Conservation (phyloP, 768 basidiomycete species). For the Symmetrospora coprosmae region DNA sequence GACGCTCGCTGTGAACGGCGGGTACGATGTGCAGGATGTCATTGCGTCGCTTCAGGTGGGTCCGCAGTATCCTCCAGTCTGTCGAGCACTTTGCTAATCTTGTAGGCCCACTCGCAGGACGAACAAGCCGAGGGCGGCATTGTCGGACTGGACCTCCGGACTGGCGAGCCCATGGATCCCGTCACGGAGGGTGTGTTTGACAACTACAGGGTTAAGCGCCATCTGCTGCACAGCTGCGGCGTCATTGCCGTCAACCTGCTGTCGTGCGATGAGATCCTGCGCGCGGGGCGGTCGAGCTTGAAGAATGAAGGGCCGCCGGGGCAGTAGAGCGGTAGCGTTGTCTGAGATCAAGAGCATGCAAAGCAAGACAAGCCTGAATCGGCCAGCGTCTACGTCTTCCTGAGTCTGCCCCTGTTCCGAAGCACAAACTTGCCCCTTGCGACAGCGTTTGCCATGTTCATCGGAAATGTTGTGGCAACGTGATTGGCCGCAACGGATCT, state of each 20-base stretch:
- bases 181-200: constrained; percentile 95
- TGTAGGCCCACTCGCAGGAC: constrained; percentile 46
- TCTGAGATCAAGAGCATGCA: neutral
- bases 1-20: constrained; percentile 87
- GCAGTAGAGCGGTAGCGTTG: neutral
- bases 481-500: no score
- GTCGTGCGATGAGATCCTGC: constrained; percentile 64
- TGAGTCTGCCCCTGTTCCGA: no score
- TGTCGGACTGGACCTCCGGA: constrained; percentile 79
- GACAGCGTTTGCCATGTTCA: no score
- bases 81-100: no score
- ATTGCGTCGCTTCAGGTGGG: constrained; percentile 78
- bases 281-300: constrained; percentile 27
- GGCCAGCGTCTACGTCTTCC: no score
- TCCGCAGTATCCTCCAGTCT: constrained; percentile 27
- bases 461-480: no score
- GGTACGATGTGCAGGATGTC: constrained; percentile 90
- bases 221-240: constrained; percentile 85
- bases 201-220: constrained; percentile 94
- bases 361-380: no score
- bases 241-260: constrained; percentile 82
- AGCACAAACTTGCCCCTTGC: no score
- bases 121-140: constrained; percentile 85
- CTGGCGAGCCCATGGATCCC: constrained; percentile 92
- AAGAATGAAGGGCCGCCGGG: constrained; percentile 25